Evolutionary conservation across 495 filamentous ascomycete genomes (phyloP).

Genomic region (Neurospora terricola): DNA sequence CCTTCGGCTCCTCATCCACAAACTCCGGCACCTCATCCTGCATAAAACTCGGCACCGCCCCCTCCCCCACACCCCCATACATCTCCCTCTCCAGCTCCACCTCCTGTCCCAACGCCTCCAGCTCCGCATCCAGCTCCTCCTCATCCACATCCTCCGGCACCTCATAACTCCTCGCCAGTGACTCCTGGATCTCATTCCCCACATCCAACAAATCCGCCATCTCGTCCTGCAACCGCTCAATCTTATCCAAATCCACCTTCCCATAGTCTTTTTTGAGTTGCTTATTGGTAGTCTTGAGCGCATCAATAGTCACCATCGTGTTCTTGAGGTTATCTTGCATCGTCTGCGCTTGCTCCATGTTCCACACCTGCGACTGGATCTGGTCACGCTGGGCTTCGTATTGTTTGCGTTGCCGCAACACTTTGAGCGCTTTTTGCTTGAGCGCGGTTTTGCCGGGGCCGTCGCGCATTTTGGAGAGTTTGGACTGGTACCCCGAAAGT

Average conservation of each 20-base stretch:
- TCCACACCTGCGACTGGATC: slow-evolving; percentile 91
- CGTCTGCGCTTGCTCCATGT: slow-evolving; percentile 98
- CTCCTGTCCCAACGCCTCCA: slow-evolving; percentile 90
- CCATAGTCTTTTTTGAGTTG: slow-evolving; percentile 90
- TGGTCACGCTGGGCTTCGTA: slow-evolving; percentile 94
- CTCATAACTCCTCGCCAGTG: slow-evolving; percentile 86
- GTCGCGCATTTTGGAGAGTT: slow-evolving; percentile 88
- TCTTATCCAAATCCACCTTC: slow-evolving; percentile 94
- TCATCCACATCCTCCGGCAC: slow-evolving; percentile 97
- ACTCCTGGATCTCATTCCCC: slow-evolving; percentile 97
- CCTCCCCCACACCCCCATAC: slow-evolving; percentile 32
- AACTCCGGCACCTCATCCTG: slow-evolving; percentile 72
- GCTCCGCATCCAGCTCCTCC: slow-evolving; percentile 90
- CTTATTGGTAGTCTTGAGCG: slow-evolving; percentile 94
- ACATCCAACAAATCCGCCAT: slow-evolving; percentile 98
- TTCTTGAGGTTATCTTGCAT: slow-evolving; percentile 99
- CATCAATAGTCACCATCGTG: slow-evolving; percentile 96
- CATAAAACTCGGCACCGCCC: slow-evolving; percentile 71
- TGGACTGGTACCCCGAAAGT: slow-evolving; percentile 76
- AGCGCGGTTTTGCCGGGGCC: slow-evolving; percentile 90
- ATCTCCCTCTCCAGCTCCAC: slow-evolving; percentile 58
- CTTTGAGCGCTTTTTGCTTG: slow-evolving; percentile 89
- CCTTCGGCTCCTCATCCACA: slow-evolving; percentile 69
- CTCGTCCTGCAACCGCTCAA: slow-evolving; percentile 96
- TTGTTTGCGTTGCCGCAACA: slow-evolving; percentile 90